Percentiles rank a stretch among this genome's conserved stretches.
phyloP scores from a whole-genome alignment of 169 alveolate genomes.

The Miamiensis avidus region DNA sequence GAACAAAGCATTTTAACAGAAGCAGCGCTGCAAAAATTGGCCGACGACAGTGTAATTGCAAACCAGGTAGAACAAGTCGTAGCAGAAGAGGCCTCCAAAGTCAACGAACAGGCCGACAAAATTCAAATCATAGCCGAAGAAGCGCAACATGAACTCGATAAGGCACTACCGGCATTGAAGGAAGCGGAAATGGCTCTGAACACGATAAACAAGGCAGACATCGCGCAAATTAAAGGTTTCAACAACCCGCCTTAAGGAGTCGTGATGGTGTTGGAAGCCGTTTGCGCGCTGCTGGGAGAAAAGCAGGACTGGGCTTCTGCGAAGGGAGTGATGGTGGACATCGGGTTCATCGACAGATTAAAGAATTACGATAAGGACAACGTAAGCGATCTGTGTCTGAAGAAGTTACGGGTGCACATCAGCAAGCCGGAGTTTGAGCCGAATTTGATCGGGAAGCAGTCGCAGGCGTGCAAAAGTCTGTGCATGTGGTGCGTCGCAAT shows the following conservation, averaged over 20 bases:
- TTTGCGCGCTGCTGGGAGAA: conserved; percentile 69
- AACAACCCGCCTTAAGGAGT: conserved; percentile 85
- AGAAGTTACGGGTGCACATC: conserved; percentile 61
- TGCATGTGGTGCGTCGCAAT: conserved; percentile 92
- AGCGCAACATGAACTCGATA: conserved; percentile 89
- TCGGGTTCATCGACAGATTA: conserved; percentile 69
- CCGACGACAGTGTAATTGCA: conserved; percentile 74
- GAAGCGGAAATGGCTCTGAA: conserved; percentile 84
- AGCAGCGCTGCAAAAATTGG: conserved; percentile 79
- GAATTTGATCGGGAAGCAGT: conserved; percentile 76
- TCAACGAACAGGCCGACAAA: conserved; percentile 75
- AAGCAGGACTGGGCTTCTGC: conserved; percentile 87
- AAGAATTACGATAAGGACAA: conserved; percentile 77
- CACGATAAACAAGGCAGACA: conserved; percentile 81
- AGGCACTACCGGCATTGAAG: conserved; percentile 91
- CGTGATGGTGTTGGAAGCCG: conserved; percentile 81
- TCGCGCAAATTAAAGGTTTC: conserved; percentile 82
- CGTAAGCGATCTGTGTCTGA: conserved; percentile 60
- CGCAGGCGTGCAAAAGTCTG: conserved; percentile 87
- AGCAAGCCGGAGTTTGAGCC: conserved; percentile 78
- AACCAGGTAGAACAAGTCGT: conserved; percentile 77
- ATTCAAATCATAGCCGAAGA: conserved; percentile 79
- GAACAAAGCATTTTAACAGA: conserved; percentile 83
- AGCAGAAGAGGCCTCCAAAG: conserved; percentile 79
- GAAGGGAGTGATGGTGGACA: conserved; percentile 43